Evolutionary conservation across 2,329 filamentous ascomycete species (phyloP).

Genomic region (Colletotrichum filicis): DNA sequence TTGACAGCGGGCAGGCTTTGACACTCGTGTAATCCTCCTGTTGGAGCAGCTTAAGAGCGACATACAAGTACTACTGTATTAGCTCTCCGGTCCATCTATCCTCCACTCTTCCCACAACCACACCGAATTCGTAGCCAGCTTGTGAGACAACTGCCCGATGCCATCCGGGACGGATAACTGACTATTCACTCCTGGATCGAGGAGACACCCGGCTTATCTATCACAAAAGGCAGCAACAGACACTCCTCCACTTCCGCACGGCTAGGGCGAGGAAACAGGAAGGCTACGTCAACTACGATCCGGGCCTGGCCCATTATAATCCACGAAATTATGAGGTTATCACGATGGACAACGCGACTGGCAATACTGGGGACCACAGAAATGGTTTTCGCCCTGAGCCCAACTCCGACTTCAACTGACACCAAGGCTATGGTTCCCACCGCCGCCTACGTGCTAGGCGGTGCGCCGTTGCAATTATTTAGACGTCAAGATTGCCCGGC

Average conservation of each 20-base stretch:
- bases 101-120: not conserved
- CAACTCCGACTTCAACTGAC: slow-evolving; percentile 11
- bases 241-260: not conserved
- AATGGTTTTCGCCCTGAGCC: not conserved
- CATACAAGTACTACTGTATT: not conserved
- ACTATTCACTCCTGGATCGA: not conserved
- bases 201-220: not conserved
- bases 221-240: not conserved
- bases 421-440: not conserved
- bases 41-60: not conserved
- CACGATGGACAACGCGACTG: slow-evolving; percentile 1
- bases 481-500: slow-evolving; percentile 52
- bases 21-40: not conserved
- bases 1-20: not conserved
- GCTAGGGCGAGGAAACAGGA: not conserved
- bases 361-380: not conserved
- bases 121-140: not conserved
- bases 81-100: not conserved
- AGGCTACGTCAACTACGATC: not conserved
- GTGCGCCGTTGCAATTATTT: slow-evolving; percentile 4
- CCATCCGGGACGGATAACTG: not conserved
- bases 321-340: slow-evolving; percentile 7
- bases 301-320: not conserved
- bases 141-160: not conserved
- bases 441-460: slow-evolving; percentile 10